Percentiles rank a stretch among this genome's conserved stretches.
These are phyloP conservation scores for Inga oerstediana DNA, from an alignment of 306 rosid species.

Conservation along the genomic window DNA sequence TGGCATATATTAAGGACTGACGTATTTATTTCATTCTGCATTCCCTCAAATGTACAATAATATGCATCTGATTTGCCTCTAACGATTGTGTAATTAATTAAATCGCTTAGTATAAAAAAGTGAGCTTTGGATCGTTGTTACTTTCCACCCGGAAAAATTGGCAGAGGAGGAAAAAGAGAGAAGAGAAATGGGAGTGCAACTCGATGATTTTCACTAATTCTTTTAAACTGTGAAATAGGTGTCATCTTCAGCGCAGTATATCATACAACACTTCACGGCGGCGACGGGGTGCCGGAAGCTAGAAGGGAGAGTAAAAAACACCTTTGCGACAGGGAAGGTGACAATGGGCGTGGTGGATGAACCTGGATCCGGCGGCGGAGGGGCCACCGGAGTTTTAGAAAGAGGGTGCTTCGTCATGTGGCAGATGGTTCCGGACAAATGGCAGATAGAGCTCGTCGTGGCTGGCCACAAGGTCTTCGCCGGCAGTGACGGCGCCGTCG, in stretches of 20 bases:
- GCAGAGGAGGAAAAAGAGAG: background rate
- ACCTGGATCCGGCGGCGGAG: conserved; percentile 50
- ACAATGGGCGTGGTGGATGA: conserved; percentile 78
- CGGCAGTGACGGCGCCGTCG: conserved; percentile 83
- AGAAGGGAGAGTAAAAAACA: conserved; percentile 75
- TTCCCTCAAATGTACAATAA: background rate
- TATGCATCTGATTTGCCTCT: conserved; percentile 15
- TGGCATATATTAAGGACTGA: background rate
- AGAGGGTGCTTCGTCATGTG: conserved; percentile 97
- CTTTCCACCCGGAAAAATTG: background rate
- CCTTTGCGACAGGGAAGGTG: conserved; percentile 78
- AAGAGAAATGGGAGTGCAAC: background rate
- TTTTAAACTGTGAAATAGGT: conserved; percentile 41
- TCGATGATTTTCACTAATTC: background rate
- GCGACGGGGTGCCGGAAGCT: conserved; percentile 92
- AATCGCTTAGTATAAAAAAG: background rate
- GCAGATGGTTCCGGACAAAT: conserved; percentile 93
- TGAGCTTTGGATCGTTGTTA: background rate
- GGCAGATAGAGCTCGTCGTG: conserved; percentile 86
- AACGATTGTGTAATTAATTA: background rate
- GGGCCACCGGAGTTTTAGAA: conserved; percentile 42
- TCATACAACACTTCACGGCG: conserved; percentile 82
- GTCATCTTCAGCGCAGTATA: conserved; percentile 84
- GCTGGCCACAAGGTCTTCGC: conserved; percentile 80
- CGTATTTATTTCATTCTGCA: background rate